Percentiles rank a stretch among this genome's conserved stretches.
Conservation (phyloP, 257 asterid species). For the Thymus quinquecostatus region DNA sequence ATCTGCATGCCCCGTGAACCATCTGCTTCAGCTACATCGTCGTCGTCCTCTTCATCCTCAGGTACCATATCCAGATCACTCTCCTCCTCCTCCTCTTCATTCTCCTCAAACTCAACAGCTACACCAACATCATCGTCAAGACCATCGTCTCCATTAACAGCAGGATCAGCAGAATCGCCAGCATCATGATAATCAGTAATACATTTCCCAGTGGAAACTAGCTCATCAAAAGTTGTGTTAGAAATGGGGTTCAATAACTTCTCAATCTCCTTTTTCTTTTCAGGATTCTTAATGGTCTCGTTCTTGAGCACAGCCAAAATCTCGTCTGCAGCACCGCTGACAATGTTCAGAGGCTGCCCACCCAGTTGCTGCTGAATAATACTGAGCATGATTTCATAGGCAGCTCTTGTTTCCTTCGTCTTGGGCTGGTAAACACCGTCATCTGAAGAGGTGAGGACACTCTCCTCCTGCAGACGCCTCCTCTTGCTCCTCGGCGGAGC, state of each 20-base stretch:
- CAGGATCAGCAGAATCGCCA: constrained; percentile 45
- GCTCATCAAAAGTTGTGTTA: constrained; percentile 43
- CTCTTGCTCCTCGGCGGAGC: constrained; percentile 55
- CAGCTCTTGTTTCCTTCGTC: constrained; percentile 66
- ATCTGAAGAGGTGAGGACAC: constrained; percentile 58
- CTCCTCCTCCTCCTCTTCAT: constrained; percentile 65
- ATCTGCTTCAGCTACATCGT: constrained; percentile 40
- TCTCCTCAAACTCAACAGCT: constrained; percentile 69
- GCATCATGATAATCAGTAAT: constrained; percentile 54
- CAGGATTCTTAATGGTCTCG: constrained; percentile 53
- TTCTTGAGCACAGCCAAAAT: constrained; percentile 64
- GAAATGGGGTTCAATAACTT: constrained; percentile 58
- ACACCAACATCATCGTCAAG: constrained; percentile 67
- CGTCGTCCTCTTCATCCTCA: constrained; percentile 63
- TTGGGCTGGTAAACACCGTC: constrained; percentile 73
- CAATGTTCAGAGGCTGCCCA: constrained; percentile 62
- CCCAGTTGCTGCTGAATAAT: constrained; percentile 64
- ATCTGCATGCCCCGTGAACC: constrained; percentile 64
- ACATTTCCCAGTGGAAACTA: constrained; percentile 51
- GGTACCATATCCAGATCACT: constrained; percentile 64
- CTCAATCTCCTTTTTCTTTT: constrained; percentile 65
- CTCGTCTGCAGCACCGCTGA: constrained; percentile 73
- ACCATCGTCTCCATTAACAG: constrained; percentile 49
- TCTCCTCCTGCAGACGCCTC: constrained; percentile 66
- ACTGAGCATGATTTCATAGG: constrained; percentile 67